Conservation (phyloP, 495 filamentous ascomycete genomes). For the Pseudoneurospora amorphoporcata region DNA sequence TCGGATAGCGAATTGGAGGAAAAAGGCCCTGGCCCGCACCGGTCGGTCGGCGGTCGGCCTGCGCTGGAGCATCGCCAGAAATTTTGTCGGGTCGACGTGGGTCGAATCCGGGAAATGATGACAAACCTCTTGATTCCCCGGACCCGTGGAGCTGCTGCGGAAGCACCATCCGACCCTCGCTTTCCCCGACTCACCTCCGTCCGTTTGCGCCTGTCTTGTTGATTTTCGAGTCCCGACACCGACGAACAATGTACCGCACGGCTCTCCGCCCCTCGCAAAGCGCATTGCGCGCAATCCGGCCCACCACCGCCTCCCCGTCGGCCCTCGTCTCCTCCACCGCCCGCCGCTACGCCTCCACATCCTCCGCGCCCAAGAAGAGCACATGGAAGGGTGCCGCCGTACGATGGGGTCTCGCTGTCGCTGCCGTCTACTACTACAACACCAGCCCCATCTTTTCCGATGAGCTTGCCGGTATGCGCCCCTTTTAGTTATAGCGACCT, state of each 20-base stretch:
- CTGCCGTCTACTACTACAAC: slow-evolving; percentile 84
- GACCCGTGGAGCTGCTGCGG: slow-evolving; percentile 5
- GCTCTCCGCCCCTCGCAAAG: slow-evolving; percentile 47
- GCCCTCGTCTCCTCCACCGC: slow-evolving; percentile 13
- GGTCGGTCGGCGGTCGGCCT: background rate
- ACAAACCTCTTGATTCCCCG: slow-evolving; percentile 12
- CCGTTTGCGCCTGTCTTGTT: background rate
- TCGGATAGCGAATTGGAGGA: background rate
- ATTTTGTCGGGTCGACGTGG: slow-evolving; percentile 12
- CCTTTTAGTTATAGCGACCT: background rate
- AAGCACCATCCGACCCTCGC: slow-evolving; percentile 7
- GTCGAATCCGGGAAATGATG: slow-evolving; percentile 10
- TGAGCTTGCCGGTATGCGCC: slow-evolving; percentile 57
- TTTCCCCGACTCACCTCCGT: slow-evolving; percentile 1
- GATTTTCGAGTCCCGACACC: background rate
- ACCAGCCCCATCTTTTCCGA: slow-evolving; percentile 81
- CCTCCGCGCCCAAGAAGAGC: slow-evolving; percentile 56
- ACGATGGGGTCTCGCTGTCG: slow-evolving; percentile 68
- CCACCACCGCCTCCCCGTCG: slow-evolving; percentile 4
- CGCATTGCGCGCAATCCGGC: slow-evolving; percentile 31
- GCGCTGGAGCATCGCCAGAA: slow-evolving; percentile 11
- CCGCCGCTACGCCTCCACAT: slow-evolving; percentile 63
- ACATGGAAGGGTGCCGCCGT: slow-evolving; percentile 71
- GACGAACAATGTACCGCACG: slow-evolving; percentile 49
- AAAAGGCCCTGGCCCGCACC: background rate